Base-by-base conservation (phyloP, 2,329 filamentous ascomycete species). In the Verticillium klebahnii region DNA sequence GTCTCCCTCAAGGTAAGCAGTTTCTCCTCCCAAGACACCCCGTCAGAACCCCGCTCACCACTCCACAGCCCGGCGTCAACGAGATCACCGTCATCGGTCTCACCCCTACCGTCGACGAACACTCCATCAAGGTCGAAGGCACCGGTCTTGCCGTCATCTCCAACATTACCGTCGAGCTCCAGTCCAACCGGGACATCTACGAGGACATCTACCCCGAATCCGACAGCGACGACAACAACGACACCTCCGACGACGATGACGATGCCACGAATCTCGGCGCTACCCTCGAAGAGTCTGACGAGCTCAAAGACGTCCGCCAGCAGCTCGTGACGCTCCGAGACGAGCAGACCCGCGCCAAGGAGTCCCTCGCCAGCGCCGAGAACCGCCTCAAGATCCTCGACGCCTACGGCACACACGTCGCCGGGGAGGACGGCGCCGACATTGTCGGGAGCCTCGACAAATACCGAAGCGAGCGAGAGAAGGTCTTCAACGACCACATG, bases 81-180 rank as follows among this genome's bases (percentile, higher is more conserved):
- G 80, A 86, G 67, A 80, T 89, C 62, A 81, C 79, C 23, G 81
- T 89, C 62, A 68, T 79, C 61, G 85, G 85, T 9, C 72, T 88
- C 39, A 81, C 83, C 12, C 82, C 82, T 2, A 80, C 78, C 1
- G 77, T 85, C 23, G 83, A 88, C 66, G 77, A 84, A 63, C 78
- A 86, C 65, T 87, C 84, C 5, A 81, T 89, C 71, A 86, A 84
- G 64, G 80, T 89, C 19, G 85, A 87, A 63, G 84, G 85, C 52
- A 80, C 77, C 59, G 83, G 84, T 11, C 67, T 77, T 2, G 84
- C 84, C 11, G 81, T 81, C 40, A 85, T 88, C 67, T 85, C 82
- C 12, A 86, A 90, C 67, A 87, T 90, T 64, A 80, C 82, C 11
- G 80, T 89, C 50, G 82, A 88, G 63, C 74, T 83, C 7, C 74